A percentile compares a stretch with the other conserved stretches of the same genome.
Conservation (phyloP, 1,284 basidiomycete species). For the Takashimella koratensis region DNA sequence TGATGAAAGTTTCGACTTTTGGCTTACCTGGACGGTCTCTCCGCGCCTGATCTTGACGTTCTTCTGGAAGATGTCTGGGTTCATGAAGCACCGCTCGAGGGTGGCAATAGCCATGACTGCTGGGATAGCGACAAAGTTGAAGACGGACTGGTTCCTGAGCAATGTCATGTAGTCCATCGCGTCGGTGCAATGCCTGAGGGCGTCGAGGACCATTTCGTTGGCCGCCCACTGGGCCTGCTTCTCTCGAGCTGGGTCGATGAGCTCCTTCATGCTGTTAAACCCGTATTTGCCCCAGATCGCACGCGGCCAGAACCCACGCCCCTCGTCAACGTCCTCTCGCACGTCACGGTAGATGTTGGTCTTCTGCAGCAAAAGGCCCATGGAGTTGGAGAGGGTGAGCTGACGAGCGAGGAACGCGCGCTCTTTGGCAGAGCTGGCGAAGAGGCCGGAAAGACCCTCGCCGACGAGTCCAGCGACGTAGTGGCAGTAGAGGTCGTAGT, state of each 20-base stretch:
- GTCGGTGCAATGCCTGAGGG: slow-evolving; percentile 77
- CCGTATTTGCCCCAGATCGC: slow-evolving; percentile 83
- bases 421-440: slow-evolving; percentile 84
- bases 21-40: slow-evolving; percentile 70
- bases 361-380: slow-evolving; percentile 97
- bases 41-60: slow-evolving; percentile 97
- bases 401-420: slow-evolving; percentile 70
- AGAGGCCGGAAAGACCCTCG: slow-evolving; percentile 89
- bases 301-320: slow-evolving; percentile 89
- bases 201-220: slow-evolving; percentile 86
- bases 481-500: slow-evolving; percentile 98
- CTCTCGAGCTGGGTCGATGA: slow-evolving; percentile 52
- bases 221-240: slow-evolving; percentile 71
- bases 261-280: slow-evolving; percentile 55
- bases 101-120: slow-evolving; percentile 97
- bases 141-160: slow-evolving; percentile 85
- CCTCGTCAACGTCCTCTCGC: slow-evolving; percentile 83
- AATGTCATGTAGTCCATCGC: slow-evolving; percentile 85
- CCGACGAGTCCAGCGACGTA: slow-evolving; percentile 98
- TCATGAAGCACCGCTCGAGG: slow-evolving; percentile 87
- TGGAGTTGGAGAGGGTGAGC: slow-evolving; percentile 84
- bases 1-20: slow-evolving; percentile 2
- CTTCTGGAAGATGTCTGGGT: slow-evolving; percentile 77
- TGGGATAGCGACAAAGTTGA: slow-evolving; percentile 96
- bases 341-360: slow-evolving; percentile 97